Evolutionary conservation across 2,329 filamentous ascomycete genomes (phyloP), one percentile per base, ranked within the genome.

Genomic region (Bretziella fagacearum): DNA sequence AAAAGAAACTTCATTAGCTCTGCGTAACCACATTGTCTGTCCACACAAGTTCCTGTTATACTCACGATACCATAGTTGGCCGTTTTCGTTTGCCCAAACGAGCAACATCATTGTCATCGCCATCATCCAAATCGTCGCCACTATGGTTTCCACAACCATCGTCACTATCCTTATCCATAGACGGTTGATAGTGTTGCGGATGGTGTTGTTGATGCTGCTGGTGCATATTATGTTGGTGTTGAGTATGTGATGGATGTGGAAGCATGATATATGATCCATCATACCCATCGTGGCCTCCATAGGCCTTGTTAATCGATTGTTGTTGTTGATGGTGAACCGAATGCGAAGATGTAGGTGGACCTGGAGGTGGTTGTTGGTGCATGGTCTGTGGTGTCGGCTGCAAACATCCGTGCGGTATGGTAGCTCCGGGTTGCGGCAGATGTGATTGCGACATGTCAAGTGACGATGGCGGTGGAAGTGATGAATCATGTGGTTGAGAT

Each of bases 11-110:
- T 46, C 13, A 23, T 33, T 17, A 33, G 22, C 20, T 47, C 15
- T 25, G 17, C 18, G n/a, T 44, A 30, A 6, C 20, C n/a, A 20
- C 52, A 22, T n/a, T 6, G 1, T n/a, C n/a, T n/a, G n/a, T n/a
- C n/a, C n/a, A n/a, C 17, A 39, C 18, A 39, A 13, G n/a, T 10
- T 6, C 18, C 13, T 18, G 8, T n/a, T 36, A n/a, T 29, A 66
- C 66, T 55, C 67, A 77, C 73, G 73, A 76, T 51, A 76, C 73
- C 50, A 73, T 75, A 43, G 75, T 66, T 51, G 71, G 71, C 50
- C 74, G 66, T 58, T 77, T 78, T 52, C 74, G 69, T 60, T 78
- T 78, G 50, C 69, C 66, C 51, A 59, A 62, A 45, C 63, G 64
- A 25, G 58, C 58, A 18, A 60, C 56, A 44, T 69, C 65, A 41